Evolutionary conservation across 2,329 filamentous ascomycete species (phyloP), one percentile per base, ranked within the genome.

Genomic region (Sarocladiaceae sp.): DNA sequence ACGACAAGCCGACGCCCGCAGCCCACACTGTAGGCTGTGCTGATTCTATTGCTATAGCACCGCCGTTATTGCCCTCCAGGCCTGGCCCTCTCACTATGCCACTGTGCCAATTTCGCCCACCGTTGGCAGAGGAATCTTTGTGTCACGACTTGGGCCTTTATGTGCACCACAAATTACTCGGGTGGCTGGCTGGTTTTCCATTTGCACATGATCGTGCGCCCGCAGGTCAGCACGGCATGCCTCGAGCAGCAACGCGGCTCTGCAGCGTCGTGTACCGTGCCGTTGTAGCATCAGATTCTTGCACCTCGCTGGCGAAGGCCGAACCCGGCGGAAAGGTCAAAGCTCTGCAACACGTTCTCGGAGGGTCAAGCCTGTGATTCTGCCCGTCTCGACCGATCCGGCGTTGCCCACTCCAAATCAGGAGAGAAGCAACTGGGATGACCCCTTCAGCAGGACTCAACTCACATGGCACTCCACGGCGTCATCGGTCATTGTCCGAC

Each of bases 131-230:
- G 26, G 44, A 13, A 15, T 26, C 17, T 31, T 48, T 48, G 44
- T 48, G 44, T 33, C 44, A 48, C 44, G 13, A 12, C n/a, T 48
- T 33, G 26, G n/a, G 26, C 15, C 40, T 11, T 26, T 15, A n/a
- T 48, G 25, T n/a, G n/a, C n/a, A n/a, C 44, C 26, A 17, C 44
- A 15, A 22, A 48, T 33, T 33, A 33, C 26, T 33, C 17, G 25
- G 25, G 25, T 33, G n/a, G 28, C 40, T 46, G 40, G 23, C 22
- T n/a, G 22, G n/a, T 18, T 18, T 22, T 20, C 22, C 28, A n/a
- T 11, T 25, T 33, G n/a, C 25, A 31, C 44, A 48, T 48, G 44
- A 48, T 29, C 20, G n/a, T 48, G 44, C 44, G 44, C 44, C 44
- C 44, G 44, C 44, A 48, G 17, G 13, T 15, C 11, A 7, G 4